Conservation (phyloP, 2,329 filamentous ascomycete genomes). For the Colletotrichum musicola region DNA sequence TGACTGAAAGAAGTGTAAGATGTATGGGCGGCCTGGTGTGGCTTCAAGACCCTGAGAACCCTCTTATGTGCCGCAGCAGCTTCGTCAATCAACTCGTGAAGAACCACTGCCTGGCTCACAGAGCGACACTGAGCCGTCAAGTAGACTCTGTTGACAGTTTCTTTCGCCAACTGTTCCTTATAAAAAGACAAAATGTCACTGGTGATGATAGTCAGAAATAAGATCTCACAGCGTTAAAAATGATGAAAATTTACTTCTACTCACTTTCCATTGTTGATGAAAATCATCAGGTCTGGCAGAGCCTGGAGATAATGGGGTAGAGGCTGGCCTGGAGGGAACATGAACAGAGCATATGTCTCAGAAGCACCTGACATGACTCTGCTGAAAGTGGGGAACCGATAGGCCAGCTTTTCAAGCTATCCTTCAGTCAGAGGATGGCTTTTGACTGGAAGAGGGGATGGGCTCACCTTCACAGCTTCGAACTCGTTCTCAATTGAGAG, state of each 20-base stretch:
- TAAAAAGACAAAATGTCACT: not conserved
- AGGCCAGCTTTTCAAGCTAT: not conserved
- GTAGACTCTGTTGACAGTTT: not conserved
- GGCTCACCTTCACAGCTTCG: not conserved
- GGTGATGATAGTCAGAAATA: not conserved
- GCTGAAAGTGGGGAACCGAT: not conserved
- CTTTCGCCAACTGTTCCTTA: not conserved
- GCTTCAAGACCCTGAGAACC: not conserved
- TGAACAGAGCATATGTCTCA: not conserved
- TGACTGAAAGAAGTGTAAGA: not conserved
- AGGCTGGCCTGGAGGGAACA: not conserved
- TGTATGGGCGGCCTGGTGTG: not conserved
- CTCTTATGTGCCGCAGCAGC: not conserved
- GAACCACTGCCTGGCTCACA: not conserved
- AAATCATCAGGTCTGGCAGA: not conserved
- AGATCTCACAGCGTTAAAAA: too few species aligned
- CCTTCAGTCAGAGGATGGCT: not conserved
- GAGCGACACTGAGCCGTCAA: not conserved
- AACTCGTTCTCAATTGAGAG: not conserved
- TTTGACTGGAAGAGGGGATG: not conserved
- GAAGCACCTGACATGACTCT: constrained; percentile 1
- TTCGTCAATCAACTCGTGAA: not conserved
- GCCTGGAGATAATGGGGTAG: not conserved
- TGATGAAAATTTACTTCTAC: not conserved
- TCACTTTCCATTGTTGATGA: constrained; percentile 1